Conservation (phyloP, 1,284 basidiomycete species). For the Microbotryum scabiosae region DNA sequence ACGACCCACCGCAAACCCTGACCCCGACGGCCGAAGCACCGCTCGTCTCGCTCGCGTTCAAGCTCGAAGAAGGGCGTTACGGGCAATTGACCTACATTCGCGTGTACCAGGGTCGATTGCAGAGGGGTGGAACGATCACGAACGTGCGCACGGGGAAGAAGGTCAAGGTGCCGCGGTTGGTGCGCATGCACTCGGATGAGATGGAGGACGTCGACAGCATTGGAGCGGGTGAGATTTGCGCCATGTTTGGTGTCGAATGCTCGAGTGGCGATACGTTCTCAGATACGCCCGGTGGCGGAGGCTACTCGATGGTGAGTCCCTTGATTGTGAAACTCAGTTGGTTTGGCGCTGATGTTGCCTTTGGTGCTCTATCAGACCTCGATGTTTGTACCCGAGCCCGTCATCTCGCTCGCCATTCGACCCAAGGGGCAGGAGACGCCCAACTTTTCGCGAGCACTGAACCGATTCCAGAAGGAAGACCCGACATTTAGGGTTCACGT, state of each 20-base stretch:
- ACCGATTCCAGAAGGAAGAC: constrained; percentile 98
- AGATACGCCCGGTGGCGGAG: constrained; percentile 61
- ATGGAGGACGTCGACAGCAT: constrained; percentile 98
- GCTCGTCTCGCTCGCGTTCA: constrained; percentile 92
- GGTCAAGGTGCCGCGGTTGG: constrained; percentile 94
- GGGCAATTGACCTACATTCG: constrained; percentile 98
- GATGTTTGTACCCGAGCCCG: constrained; percentile 98
- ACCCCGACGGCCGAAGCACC: constrained; percentile 74
- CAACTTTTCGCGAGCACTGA: constrained; percentile 92
- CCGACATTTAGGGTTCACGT: constrained; percentile 98
- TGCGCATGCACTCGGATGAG: constrained; percentile 97
- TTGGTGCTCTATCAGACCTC: constrained; percentile 56
- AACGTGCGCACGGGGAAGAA: constrained; percentile 95
- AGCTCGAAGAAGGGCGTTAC: constrained; percentile 94
- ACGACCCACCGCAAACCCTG: constrained; percentile 53
- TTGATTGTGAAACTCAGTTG: not conserved
- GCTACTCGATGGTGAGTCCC: constrained; percentile 70
- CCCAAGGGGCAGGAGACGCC: constrained; percentile 86
- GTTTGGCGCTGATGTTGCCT: not conserved
- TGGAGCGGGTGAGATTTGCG: constrained; percentile 98
- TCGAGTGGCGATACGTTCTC: constrained; percentile 98
- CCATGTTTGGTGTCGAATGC: constrained; percentile 98
- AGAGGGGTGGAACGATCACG: constrained; percentile 75
- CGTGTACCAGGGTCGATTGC: constrained; percentile 93
- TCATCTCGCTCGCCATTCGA: constrained; percentile 90